These are phyloP conservation scores for Ramicandelaber brevisporus DNA, from an alignment of 192 early-diverging fungal genomes.

Conservation along the genomic window DNA sequence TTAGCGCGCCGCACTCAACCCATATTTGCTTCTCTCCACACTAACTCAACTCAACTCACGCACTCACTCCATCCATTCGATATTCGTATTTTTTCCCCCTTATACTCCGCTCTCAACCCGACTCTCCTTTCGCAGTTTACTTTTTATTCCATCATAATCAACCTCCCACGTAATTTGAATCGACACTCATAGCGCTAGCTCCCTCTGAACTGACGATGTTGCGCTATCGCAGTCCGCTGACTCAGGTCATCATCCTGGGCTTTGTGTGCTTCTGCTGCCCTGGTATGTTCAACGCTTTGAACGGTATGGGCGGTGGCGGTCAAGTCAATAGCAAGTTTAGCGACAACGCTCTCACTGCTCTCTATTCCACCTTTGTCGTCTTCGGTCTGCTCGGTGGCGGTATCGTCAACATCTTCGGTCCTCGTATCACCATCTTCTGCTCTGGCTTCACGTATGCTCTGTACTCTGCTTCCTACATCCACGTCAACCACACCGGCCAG, in stretches of 20 bases:
- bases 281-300: slow-evolving; percentile 45
- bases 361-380: slow-evolving; percentile 47
- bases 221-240: slow-evolving; percentile 22
- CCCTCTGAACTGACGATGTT: neutral
- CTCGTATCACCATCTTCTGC: slow-evolving; percentile 28
- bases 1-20: no score
- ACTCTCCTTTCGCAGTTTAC: no score
- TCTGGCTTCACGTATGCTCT: slow-evolving; percentile 40
- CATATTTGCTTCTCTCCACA: no score
- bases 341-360: slow-evolving; percentile 43
- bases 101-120: no score
- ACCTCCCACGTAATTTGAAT: no score
- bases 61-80: no score
- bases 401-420: slow-evolving; percentile 49
- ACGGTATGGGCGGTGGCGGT: slow-evolving; percentile 36
- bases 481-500: slow-evolving; percentile 24
- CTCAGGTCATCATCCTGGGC: slow-evolving; percentile 35
- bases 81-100: no score
- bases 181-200: no score
- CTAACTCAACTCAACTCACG: no score
- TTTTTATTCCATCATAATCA: no score
- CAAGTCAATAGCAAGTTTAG: slow-evolving; percentile 23
- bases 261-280: slow-evolving; percentile 50
- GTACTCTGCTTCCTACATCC: slow-evolving; percentile 42
- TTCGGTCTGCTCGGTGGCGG: slow-evolving; percentile 45